A percentile compares a stretch with the other conserved stretches of the same genome.
Evolutionary conservation across 2,329 filamentous ascomycete species (phyloP).

Genomic region (Akanthomyces muscarius): DNA sequence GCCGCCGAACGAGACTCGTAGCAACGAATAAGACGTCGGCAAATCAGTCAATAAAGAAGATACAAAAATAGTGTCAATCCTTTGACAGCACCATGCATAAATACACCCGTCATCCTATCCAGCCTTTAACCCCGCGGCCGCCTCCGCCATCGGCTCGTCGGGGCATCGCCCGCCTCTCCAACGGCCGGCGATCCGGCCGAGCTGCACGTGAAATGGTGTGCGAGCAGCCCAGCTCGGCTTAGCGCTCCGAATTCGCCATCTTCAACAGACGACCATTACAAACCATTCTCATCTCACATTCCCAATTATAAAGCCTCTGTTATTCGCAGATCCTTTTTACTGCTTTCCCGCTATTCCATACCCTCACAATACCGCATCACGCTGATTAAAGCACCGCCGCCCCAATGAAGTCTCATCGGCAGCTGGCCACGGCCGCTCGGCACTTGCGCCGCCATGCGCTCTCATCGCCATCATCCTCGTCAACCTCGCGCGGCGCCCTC

Average conservation of each 20-base stretch:
- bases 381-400: background rate
- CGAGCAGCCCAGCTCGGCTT: slow-evolving; percentile 17
- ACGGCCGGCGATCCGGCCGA: slow-evolving; percentile 11
- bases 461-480: background rate
- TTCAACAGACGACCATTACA: slow-evolving; percentile 10
- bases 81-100: too few relatives aligned
- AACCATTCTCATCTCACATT: background rate
- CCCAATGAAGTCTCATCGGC: slow-evolving; percentile 16
- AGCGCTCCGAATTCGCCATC: slow-evolving; percentile 10
- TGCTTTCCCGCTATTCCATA: background rate
- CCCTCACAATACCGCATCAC: background rate
- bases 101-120: background rate
- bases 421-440: slow-evolving; percentile 16
- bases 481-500: slow-evolving; percentile 14
- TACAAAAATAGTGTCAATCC: too few relatives aligned
- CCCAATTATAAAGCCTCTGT: background rate
- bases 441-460: slow-evolving; percentile 10
- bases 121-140: background rate
- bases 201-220: slow-evolving; percentile 27
- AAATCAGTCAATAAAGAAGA: too few relatives aligned
- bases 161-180: slow-evolving; percentile 2
- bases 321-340: background rate
- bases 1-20: too few relatives aligned
- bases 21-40: too few relatives aligned
- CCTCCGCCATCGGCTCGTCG: slow-evolving; percentile 17